Evolutionary conservation across 169 alveolate genomes (phyloP), one percentile per base, ranked within the genome.

Genomic region (Plasmodium malariae): DNA sequence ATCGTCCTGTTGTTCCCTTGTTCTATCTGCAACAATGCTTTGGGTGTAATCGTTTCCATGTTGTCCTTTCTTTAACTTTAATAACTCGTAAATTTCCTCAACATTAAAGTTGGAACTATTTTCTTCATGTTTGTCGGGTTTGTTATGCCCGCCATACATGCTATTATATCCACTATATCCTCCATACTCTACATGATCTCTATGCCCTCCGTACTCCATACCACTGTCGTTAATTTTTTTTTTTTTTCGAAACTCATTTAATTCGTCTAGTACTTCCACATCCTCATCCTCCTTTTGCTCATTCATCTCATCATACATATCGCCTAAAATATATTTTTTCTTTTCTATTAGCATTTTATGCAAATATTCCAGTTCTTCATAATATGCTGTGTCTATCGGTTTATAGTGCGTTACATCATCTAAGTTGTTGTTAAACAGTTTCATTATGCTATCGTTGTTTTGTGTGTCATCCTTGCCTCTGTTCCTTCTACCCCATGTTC

Each of bases 251-350:
- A 76, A 76, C 28, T 76, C 70, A 45, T 76, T 63, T 49, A 76
- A 76, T 48, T 76, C 89, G 21, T 76, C 78, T 26, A 76, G 37
- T 43, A 76, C 21, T 3, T 40, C 68, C 19, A 21, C 45, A 19
- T 76, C 89, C 3, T 32, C 62, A 19, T 76, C 89, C 6, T 76
- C 76, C 40, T 45, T 76, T 17, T 40, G 54, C 5, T 76, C 89
- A 1, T 76, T 40, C 24, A 62, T 69, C 24, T 76, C 89, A 26
- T 76, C 60, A 26, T 76, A 63, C 7, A 34, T 32, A 51, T 76
- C 55, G 14, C 89, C 89, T 45, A 76, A 65, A 19, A 76, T 76
- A 32, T 60, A 19, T 60, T 76, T 76, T 76, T 76, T 76, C 45
- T 76, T 76, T 54, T 76, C 78, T 24, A 76, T 36, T 40, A 76